Evolutionary conservation across 1,284 basidiomycete genomes (phyloP).

Genomic region (Neolentinus lepideus): DNA sequence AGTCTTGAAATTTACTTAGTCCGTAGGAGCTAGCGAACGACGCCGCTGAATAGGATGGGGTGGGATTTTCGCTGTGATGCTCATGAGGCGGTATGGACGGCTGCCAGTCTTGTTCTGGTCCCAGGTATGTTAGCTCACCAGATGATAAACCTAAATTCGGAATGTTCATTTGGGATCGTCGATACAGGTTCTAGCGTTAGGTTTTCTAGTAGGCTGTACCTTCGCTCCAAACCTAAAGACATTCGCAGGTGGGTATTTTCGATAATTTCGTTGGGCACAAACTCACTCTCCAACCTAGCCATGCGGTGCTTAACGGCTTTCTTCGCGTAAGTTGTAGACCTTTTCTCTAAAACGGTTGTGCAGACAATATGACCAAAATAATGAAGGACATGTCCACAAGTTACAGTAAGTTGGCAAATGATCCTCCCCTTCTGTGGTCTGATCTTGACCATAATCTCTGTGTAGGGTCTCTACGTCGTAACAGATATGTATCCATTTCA

Average conservation of each 20-base stretch:
- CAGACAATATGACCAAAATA: background rate
- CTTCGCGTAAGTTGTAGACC: slow-evolving; percentile 48
- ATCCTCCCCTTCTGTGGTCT: background rate
- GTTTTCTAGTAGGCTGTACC: slow-evolving; percentile 44
- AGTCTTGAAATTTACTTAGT: slow-evolving; percentile 8
- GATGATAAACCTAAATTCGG: background rate
- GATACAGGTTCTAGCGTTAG: slow-evolving; percentile 31
- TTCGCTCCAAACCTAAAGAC: slow-evolving; percentile 45
- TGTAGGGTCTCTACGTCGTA: slow-evolving; percentile 55
- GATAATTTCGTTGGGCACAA: background rate
- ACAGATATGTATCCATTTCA: slow-evolving; percentile 73
- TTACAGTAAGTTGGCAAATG: slow-evolving; percentile 38
- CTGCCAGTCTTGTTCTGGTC: slow-evolving; percentile 63
- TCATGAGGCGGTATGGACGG: slow-evolving; percentile 50
- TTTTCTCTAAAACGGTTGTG: background rate
- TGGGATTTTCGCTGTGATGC: slow-evolving; percentile 51
- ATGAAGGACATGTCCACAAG: slow-evolving; percentile 56
- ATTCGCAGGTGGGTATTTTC: slow-evolving; percentile 34
- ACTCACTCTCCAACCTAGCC: background rate
- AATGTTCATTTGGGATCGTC: background rate
- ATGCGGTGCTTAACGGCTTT: slow-evolving; percentile 29
- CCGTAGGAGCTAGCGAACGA: too few species aligned
- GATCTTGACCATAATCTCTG: background rate
- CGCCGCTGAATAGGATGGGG: slow-evolving; percentile 41
- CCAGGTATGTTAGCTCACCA: slow-evolving; percentile 21